phyloP scores from a whole-genome alignment of 2,329 filamentous ascomycete genomes.

The Verticillium alfalfae region DNA sequence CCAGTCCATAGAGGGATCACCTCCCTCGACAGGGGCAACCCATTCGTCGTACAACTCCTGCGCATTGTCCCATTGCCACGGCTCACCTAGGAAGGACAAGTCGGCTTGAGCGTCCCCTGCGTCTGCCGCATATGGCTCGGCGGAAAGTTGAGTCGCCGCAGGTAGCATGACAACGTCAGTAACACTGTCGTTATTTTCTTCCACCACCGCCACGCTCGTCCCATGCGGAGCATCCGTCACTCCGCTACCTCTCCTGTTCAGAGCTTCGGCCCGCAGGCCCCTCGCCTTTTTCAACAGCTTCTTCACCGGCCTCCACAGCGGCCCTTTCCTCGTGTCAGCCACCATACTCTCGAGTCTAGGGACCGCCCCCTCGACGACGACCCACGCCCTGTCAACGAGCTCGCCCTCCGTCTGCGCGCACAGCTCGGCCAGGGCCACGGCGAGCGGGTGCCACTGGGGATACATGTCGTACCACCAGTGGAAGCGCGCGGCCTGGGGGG shows the following conservation, averaged over 20 bases:
- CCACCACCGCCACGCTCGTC: not conserved
- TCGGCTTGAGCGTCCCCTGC: not conserved
- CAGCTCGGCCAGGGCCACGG: slow-evolving; percentile 46
- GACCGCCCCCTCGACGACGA: slow-evolving; percentile 38
- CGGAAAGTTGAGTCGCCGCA: not conserved
- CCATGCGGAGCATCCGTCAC: not conserved
- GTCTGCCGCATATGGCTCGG: not conserved
- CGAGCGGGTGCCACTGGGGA: slow-evolving; percentile 50
- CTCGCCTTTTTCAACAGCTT: slow-evolving; percentile 46
- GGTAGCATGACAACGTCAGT: not conserved
- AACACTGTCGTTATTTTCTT: not conserved
- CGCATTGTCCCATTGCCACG: slow-evolving; percentile 13
- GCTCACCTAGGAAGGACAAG: not conserved
- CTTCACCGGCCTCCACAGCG: slow-evolving; percentile 48
- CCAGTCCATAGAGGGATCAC: slow-evolving; percentile 22
- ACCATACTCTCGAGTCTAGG: slow-evolving; percentile 35
- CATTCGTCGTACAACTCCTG: slow-evolving; percentile 16
- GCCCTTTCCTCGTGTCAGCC: slow-evolving; percentile 28
- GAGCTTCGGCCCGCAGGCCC: slow-evolving; percentile 26
- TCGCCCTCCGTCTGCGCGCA: slow-evolving; percentile 40
- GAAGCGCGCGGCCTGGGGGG: slow-evolving; percentile 23
- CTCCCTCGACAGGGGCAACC: slow-evolving; percentile 10
- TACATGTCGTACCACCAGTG: slow-evolving; percentile 44
- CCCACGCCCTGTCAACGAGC: slow-evolving; percentile 44
- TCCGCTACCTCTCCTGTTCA: slow-evolving; percentile 10